Base-by-base conservation (phyloP, 2,329 filamentous ascomycete genomes). In the Didymella glomerata region DNA sequence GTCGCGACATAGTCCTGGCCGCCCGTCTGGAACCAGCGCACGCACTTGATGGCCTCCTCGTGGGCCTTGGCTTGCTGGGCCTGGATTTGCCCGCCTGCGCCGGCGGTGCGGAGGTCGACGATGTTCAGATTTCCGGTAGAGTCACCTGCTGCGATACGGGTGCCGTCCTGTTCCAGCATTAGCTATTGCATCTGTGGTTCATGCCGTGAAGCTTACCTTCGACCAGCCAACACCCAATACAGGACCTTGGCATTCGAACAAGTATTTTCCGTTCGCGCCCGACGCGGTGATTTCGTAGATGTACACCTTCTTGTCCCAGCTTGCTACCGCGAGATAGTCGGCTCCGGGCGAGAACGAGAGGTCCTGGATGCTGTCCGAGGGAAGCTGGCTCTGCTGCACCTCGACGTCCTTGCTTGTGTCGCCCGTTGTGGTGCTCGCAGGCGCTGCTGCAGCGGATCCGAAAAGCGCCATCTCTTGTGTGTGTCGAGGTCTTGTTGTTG, bases 301-400 rank as follows among this genome's bases (percentile, higher is more conserved):
- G 73, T 93, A 90, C 64, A 98, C 92, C 78, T 97, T 96, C 82
- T 96, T 96, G 80, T 99, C 95, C 95, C 95, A 99, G 70, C 92
- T 97, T 47, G 92, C 83, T 34, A 97, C 91, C 24, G 94, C 93
- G 18, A 99, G 84, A 75, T 96, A 90, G 70, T 98, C 92, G 66
- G 81, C 85, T 52, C 83, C 83, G 1, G 90, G 87, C 14, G 90
- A 93, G 81, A 97, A 99, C 48, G 87, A 83, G 60, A 99, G 84
- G 74, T 93, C 92, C 34, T 93, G 93, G 72, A 98, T 90, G 78
- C 90, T 91, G 79, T 99, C 95, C 68, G 92, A 89, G 22, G 95
- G 95, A 11, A 73, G 62, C 58, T 72, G 64, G 14, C 91, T 90
- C 65, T 89, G 86, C 60, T 82, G 85, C 55, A 99, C 83, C 53